Conservation (phyloP, 2,329 filamentous ascomycete species). For the Fusarium sp. region DNA sequence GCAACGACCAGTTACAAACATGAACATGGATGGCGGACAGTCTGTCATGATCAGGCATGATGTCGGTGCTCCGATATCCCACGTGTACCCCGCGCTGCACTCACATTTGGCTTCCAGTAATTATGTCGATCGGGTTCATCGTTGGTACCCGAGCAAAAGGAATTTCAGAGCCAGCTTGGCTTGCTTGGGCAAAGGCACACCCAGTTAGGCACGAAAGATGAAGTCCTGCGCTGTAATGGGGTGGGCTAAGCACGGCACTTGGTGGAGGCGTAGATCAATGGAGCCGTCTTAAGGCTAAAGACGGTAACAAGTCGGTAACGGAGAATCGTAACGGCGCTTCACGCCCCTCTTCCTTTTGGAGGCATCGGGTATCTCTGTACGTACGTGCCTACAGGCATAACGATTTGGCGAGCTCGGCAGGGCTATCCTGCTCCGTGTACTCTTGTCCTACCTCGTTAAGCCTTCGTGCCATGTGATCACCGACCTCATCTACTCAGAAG, state of each 20-base stretch:
- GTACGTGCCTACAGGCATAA: conserved; percentile 11
- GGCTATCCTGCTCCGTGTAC: conserved; percentile 25
- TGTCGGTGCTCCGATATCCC: conserved; percentile 32
- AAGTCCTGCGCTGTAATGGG: conserved; percentile 3
- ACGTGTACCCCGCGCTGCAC: conserved; percentile 44
- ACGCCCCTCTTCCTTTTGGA: conserved; percentile 17
- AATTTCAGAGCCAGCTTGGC: conserved; percentile 13
- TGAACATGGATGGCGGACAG: conserved; percentile 30
- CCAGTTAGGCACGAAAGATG: conserved; percentile 38
- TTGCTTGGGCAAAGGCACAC: conserved; percentile 35
- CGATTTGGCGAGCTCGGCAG: conserved; percentile 21
- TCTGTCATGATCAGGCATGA: conserved; percentile 20
- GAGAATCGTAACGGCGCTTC: conserved; percentile 21
- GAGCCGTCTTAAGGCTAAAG: conserved; percentile 25
- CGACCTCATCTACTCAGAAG: conserved; percentile 19
- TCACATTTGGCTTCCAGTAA: conserved; percentile 21
- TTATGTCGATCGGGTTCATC: conserved; percentile 36
- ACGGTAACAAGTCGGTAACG: not conserved
- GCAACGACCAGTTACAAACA: conserved; percentile 23
- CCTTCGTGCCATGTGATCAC: conserved; percentile 30
- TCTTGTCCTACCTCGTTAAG: conserved; percentile 34
- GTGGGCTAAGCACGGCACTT: conserved; percentile 37
- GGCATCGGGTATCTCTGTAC: conserved; percentile 29
- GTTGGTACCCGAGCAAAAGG: conserved; percentile 38
- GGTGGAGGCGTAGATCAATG: conserved; percentile 44